Evolutionary conservation across 1,284 basidiomycete genomes (phyloP).

Genomic region (Cryptococcus floricola): DNA sequence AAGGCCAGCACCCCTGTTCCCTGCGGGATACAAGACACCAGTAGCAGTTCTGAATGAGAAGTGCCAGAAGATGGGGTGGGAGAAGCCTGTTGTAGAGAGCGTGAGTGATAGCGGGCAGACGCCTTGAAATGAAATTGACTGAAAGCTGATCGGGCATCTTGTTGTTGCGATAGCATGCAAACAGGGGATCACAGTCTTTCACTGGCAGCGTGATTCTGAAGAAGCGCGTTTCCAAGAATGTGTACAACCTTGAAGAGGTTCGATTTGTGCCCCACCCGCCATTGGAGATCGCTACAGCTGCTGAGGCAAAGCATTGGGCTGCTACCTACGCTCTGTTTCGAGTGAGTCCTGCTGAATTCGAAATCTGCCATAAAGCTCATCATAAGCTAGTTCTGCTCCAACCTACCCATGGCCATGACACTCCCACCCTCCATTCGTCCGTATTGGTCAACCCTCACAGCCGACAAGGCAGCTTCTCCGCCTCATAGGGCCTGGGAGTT

Average conservation of each 20-base stretch:
- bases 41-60: conserved; percentile 72
- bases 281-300: conserved; percentile 58
- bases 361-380: background rate
- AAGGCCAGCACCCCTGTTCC: conserved; percentile 60
- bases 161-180: conserved; percentile 48
- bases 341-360: conserved; percentile 52
- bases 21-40: conserved; percentile 75
- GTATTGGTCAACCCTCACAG: conserved; percentile 74
- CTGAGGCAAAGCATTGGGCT: conserved; percentile 80
- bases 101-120: conserved; percentile 50
- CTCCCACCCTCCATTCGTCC: conserved; percentile 76
- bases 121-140: background rate
- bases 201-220: conserved; percentile 60
- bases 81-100: conserved; percentile 68
- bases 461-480: conserved; percentile 64
- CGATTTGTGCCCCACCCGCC: conserved; percentile 67
- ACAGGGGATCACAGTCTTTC: conserved; percentile 56
- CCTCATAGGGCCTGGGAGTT: conserved; percentile 80
- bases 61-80: conserved; percentile 82
- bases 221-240: conserved; percentile 65
- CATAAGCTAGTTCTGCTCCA: conserved; percentile 65
- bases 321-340: conserved; percentile 83
- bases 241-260: conserved; percentile 62
- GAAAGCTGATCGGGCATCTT: background rate
- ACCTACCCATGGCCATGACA: conserved; percentile 68